Evolutionary conservation across 768 basidiomycete species (phyloP).

Genomic region (Phlebiopsis flavidoalba): DNA sequence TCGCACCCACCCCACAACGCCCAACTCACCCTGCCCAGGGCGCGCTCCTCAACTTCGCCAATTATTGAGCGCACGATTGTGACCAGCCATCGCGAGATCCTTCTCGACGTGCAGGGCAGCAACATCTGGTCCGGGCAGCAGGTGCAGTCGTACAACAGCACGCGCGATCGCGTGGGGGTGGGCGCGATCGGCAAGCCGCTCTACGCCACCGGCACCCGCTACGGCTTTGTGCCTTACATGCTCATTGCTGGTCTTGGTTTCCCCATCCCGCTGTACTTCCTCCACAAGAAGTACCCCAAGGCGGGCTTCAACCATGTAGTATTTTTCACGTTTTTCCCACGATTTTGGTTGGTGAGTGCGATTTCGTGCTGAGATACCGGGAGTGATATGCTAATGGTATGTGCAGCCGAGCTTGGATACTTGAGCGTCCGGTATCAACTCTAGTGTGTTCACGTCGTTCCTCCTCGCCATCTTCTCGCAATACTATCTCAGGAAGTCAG

Average conservation of each 20-base stretch:
- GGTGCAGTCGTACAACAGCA: slow-evolving; percentile 43
- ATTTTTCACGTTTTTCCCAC: too few species aligned
- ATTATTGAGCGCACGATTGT: slow-evolving; percentile 33
- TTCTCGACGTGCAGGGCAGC: slow-evolving; percentile 44
- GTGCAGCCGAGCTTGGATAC: slow-evolving; percentile 38
- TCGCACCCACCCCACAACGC: background rate
- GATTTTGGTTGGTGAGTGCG: slow-evolving; percentile 39
- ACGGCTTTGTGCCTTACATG: slow-evolving; percentile 39
- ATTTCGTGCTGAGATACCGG: slow-evolving; percentile 8
- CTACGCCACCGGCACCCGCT: slow-evolving; percentile 42
- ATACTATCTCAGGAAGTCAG: slow-evolving; percentile 33
- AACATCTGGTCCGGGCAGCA: slow-evolving; percentile 49
- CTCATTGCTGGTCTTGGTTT: slow-evolving; percentile 44
- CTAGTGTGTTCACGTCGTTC: slow-evolving; percentile 40
- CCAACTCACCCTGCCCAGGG: slow-evolving; percentile 20
- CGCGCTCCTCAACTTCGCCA: slow-evolving; percentile 34
- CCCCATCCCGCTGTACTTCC: slow-evolving; percentile 49
- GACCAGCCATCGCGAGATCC: slow-evolving; percentile 33
- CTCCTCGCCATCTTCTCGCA: slow-evolving; percentile 38
- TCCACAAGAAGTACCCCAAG: slow-evolving; percentile 41
- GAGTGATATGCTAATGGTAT: background rate
- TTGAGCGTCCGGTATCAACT: slow-evolving; percentile 53
- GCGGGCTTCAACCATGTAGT: slow-evolving; percentile 37
- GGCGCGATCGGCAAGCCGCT: slow-evolving; percentile 46
- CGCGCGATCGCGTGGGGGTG: slow-evolving; percentile 42